Evolutionary conservation across 176 grass and related monocot species (phyloP).

Genomic region (Metroxylon sagu): DNA sequence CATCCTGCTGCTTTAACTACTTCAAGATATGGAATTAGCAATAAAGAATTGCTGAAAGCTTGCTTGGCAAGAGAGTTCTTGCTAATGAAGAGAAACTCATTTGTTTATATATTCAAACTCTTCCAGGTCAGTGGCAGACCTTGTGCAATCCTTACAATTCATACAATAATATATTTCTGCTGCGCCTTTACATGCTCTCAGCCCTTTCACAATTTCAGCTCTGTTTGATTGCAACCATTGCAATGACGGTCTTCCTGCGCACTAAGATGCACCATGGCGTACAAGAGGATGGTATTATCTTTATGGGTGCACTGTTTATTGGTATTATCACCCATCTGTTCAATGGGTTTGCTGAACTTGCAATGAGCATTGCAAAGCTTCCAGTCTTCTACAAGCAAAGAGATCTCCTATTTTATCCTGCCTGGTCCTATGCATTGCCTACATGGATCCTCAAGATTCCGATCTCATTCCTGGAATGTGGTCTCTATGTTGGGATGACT

Average conservation of each 20-base stretch:
- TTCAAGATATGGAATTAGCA: constrained; percentile 28
- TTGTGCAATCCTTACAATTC: neutral
- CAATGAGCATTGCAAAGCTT: constrained; percentile 12
- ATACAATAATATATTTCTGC: no score
- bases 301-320: constrained; percentile 21
- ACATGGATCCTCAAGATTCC: constrained; percentile 25
- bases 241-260: constrained; percentile 32
- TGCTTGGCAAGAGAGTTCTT: constrained; percentile 26
- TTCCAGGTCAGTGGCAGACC: constrained; percentile 17
- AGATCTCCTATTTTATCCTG: constrained; percentile 23
- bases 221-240: constrained; percentile 17
- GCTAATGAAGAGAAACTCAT: constrained; percentile 36
- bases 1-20: constrained; percentile 25
- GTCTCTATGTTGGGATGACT: constrained; percentile 22
- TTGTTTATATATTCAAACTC: constrained; percentile 29
- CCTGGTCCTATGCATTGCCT: constrained; percentile 26
- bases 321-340: constrained; percentile 18
- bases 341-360: constrained; percentile 24
- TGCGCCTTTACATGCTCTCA: neutral
- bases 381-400: constrained; percentile 35
- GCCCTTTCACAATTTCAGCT: constrained; percentile 27
- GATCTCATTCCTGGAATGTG: constrained; percentile 11
- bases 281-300: constrained; percentile 21
- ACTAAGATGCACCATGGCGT: constrained; percentile 25
- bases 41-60: constrained; percentile 29